Conservation (phyloP, 2,329 filamentous ascomycete genomes). For the Ampelomyces quisqualis region DNA sequence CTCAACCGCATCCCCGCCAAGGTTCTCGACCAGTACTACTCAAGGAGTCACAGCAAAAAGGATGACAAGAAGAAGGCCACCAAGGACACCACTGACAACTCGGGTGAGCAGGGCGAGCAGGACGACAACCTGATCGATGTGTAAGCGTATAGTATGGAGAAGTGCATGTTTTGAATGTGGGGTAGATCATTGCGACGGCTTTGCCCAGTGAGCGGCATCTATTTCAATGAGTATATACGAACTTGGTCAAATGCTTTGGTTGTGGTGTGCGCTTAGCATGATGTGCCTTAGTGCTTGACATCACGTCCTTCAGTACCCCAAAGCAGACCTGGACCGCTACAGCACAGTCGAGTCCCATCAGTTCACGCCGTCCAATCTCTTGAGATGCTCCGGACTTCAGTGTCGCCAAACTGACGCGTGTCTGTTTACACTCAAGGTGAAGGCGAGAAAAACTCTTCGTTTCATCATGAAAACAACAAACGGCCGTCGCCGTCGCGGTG, state of each 20-base stretch:
- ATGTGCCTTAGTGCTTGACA: not conserved
- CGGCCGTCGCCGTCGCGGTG: too few species aligned
- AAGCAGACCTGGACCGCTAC: too few species aligned
- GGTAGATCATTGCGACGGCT: constrained; percentile 7
- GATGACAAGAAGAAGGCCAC: constrained; percentile 43
- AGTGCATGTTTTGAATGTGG: constrained; percentile 3
- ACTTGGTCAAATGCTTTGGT: constrained; percentile 4
- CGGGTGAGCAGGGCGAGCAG: constrained; percentile 35
- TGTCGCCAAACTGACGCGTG: too few species aligned
- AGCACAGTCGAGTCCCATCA: too few species aligned
- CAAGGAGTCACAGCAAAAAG: constrained; percentile 43
- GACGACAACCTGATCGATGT: constrained; percentile 45
- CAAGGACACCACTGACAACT: constrained; percentile 49
- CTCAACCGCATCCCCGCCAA: constrained; percentile 75
- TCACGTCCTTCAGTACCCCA: too few species aligned
- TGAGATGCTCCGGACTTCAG: too few species aligned
- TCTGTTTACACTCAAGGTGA: too few species aligned
- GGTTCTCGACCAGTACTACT: constrained; percentile 55
- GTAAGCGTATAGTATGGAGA: constrained; percentile 15
- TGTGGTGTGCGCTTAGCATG: not conserved
- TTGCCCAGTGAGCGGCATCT: constrained; percentile 15
- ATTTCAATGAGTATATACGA: constrained; percentile 25
- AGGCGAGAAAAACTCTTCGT: too few species aligned
- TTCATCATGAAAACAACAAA: too few species aligned
- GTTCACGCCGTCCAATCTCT: too few species aligned